Base-by-base conservation (phyloP, 2,329 filamentous ascomycete genomes). In the Samsoniella hepiali region DNA sequence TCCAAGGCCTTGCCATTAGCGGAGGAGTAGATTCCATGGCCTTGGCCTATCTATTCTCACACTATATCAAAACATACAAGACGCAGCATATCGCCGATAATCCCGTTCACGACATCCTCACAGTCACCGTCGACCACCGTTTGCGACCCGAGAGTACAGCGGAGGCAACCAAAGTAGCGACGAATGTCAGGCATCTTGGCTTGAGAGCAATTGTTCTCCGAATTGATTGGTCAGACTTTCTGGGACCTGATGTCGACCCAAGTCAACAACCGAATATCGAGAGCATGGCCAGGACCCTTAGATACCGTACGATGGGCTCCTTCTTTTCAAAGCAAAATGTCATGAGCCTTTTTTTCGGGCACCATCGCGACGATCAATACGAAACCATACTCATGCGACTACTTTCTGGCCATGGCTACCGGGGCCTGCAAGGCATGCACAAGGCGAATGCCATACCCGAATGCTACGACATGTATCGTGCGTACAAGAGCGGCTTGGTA, bases 1-100 rank as follows among this genome's bases (percentile, higher is more conserved):
- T 38, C 66, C 40, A 29, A 91, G 89, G 84, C 61, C 79, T 98
- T 64, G 95, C 93, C 17, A 81, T 98, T 65, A 97, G 93, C 72
- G 95, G 95, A 31, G 95, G 95, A 8, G 91, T 95, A 45, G 95
- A 99, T 75, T 98, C 94, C n/a, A 99, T 98, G 93, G 94, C 94
- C 34, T 81, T 99, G 65, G 92, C 93, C 62, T 87, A 81, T 65
- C 82, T 98, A 42, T 91, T 90, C 72, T 82, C 81, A 56, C 75
- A 79, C 53, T 69, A 83, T 42, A 75, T 76, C 44, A 72, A 65
- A 3, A 65, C 66, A 3, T 70, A 78, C 53, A 71, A 70, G 2
- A 64, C 68, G 32, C 70, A 79, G 66, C 75, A 67, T 50, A 71
- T 86, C 32, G 77, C 76, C 40, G 82, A 82, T 68, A 79, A 81